Conservation (phyloP, 2,329 filamentous ascomycete species). For the Cercospora beticola region DNA sequence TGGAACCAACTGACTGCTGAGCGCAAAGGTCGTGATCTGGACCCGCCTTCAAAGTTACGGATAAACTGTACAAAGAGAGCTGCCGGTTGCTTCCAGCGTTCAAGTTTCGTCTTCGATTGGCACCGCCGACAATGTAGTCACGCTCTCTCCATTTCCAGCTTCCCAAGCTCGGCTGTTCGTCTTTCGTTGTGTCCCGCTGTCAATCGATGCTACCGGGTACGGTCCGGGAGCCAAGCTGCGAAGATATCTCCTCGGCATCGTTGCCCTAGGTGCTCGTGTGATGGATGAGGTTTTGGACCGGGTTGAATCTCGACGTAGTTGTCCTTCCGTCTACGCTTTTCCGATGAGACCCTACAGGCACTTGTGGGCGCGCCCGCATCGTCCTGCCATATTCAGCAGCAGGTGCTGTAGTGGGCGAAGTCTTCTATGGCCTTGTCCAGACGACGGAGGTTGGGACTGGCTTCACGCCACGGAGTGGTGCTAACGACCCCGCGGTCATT, state of each 20-base stretch:
- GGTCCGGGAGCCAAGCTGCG: neutral
- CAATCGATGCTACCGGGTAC: neutral
- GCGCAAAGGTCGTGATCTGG: neutral
- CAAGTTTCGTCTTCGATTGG: neutral
- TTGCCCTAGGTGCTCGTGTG: neutral
- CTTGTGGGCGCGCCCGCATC: neutral
- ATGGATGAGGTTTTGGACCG: neutral
- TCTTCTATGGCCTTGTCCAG: neutral
- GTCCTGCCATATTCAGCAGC: neutral
- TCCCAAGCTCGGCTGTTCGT: neutral
- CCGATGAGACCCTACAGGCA: neutral
- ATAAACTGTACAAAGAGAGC: neutral
- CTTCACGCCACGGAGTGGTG: neutral
- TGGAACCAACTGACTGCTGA: neutral
- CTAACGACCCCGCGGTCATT: neutral
- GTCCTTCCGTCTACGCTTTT: neutral
- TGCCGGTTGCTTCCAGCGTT: neutral
- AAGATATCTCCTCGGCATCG: neutral
- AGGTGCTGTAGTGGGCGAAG: neutral
- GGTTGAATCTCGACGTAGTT: neutral
- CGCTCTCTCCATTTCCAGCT: neutral
- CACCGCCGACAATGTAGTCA: neutral
- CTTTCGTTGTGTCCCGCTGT: neutral
- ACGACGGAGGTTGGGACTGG: neutral
- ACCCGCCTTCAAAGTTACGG: neutral